phyloP scores from a whole-genome alignment of 768 basidiomycete genomes.

The Mycena galericulata region DNA sequence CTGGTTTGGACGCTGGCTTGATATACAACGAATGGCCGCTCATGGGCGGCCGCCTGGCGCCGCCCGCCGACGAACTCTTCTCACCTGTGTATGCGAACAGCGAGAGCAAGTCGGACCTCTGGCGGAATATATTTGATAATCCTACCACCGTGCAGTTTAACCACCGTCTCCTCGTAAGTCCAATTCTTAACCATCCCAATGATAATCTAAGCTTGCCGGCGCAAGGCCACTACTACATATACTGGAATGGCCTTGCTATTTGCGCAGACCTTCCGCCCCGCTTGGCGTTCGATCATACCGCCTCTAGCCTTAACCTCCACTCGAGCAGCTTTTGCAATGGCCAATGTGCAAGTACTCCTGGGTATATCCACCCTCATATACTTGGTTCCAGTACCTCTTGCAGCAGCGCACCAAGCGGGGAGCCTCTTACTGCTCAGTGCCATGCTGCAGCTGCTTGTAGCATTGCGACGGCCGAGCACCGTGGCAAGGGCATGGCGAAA shows the following conservation, averaged over 20 bases:
- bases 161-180: conserved; percentile 88
- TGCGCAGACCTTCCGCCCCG: conserved; percentile 64
- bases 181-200: not conserved
- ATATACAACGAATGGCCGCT: conserved; percentile 98
- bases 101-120: conserved; percentile 78
- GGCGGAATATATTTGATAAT: conserved; percentile 97
- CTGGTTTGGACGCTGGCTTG: conserved; percentile 95
- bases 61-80: conserved; percentile 87
- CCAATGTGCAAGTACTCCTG: conserved; percentile 81
- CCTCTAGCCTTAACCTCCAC: conserved; percentile 66
- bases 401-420: conserved; percentile 95
- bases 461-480: conserved; percentile 74
- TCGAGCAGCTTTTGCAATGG: conserved; percentile 78
- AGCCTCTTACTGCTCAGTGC: conserved; percentile 89
- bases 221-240: conserved; percentile 89
- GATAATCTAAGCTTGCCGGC: not conserved
- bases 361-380: conserved; percentile 85
- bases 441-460: conserved; percentile 80
- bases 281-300: conserved; percentile 73
- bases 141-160: conserved; percentile 98
- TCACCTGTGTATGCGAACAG: conserved; percentile 79
- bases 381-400: conserved; percentile 92
- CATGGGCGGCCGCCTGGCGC: conserved; percentile 91
- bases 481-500: conserved; percentile 74
- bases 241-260: conserved; percentile 73